Conservation (phyloP, 805 yeast species). For the Novakomyces olei region DNA sequence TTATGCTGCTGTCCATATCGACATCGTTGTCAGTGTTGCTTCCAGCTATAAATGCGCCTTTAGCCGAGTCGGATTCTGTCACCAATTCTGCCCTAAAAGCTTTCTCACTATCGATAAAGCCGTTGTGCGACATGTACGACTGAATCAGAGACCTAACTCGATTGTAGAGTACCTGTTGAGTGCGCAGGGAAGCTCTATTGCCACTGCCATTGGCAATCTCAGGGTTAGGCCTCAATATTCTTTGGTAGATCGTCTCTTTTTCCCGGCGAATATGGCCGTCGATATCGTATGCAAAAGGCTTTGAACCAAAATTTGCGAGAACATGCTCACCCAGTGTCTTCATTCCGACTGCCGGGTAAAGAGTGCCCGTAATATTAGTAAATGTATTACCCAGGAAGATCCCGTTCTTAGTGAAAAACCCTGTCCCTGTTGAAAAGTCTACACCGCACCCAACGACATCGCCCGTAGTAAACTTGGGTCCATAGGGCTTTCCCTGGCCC, state of each 20-base stretch:
- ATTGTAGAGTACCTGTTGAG: too few species aligned
- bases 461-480: constrained; percentile 27
- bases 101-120: constrained; percentile 30
- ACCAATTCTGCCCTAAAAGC: constrained; percentile 29
- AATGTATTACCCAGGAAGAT: constrained; percentile 35
- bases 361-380: constrained; percentile 20
- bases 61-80: too few species aligned
- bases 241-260: constrained; percentile 19
- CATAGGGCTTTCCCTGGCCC: constrained; percentile 20
- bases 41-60: too few species aligned
- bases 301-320: constrained; percentile 28
- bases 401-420: constrained; percentile 72
- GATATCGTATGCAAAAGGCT: constrained; percentile 39
- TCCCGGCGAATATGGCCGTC: constrained; percentile 26
- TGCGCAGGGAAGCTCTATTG: too few species aligned
- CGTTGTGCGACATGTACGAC: constrained; percentile 33
- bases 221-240: constrained; percentile 7
- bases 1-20: too few species aligned
- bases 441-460: constrained; percentile 74
- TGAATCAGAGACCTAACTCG: constrained; percentile 19
- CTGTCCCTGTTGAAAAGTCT: constrained; percentile 36
- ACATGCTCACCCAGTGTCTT: constrained; percentile 21
- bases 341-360: constrained; percentile 31
- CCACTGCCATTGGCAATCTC: too few species aligned
- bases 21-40: too few species aligned